A percentile compares a stretch with the other conserved stretches of the same genome.
phyloP scores from a whole-genome alignment of 176 grass and related monocot genomes.

The Cocos nucifera region DNA sequence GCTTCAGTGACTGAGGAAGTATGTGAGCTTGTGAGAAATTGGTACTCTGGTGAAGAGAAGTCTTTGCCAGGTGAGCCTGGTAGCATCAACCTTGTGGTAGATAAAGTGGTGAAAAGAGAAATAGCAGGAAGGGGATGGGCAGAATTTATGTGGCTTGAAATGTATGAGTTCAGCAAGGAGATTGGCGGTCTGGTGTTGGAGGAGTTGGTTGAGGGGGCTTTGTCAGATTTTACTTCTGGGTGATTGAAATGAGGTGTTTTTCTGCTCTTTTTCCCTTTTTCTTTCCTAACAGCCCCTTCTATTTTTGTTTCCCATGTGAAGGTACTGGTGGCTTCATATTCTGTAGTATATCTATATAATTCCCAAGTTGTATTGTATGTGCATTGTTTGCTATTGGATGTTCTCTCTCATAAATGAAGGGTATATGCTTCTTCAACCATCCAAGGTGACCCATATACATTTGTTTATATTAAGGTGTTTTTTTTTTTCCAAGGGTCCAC shows the following conservation, averaged over 20 bases:
- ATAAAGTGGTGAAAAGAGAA: constrained; percentile 67
- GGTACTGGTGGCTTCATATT: constrained; percentile 32
- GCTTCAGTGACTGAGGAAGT: constrained; percentile 38
- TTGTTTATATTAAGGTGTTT: too few species aligned
- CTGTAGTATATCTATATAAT: constrained; percentile 27
- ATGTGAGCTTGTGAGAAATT: constrained; percentile 54
- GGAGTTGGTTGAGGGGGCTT: constrained; percentile 50
- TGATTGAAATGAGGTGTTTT: constrained; percentile 41
- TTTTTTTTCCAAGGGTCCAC: neutral
- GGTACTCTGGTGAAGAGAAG: constrained; percentile 48
- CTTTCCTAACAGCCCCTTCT: constrained; percentile 23
- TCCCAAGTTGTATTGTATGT: constrained; percentile 31
- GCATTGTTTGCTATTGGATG: neutral
- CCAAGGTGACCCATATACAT: neutral
- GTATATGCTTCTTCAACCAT: constrained; percentile 14
- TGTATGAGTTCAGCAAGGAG: constrained; percentile 40
- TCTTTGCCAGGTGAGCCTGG: constrained; percentile 25
- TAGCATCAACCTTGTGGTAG: constrained; percentile 38
- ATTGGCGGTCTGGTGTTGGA: constrained; percentile 48
- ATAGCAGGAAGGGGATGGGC: constrained; percentile 20
- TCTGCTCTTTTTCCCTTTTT: constrained; percentile 29
- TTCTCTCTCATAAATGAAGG: constrained; percentile 5
- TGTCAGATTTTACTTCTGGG: constrained; percentile 37
- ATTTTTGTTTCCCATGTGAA: constrained; percentile 12
- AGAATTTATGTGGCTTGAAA: constrained; percentile 34